Evolutionary conservation across 371 early-diverging fungal species (phyloP), one percentile per base, ranked within the genome.

Genomic region (Mortierella sp.): DNA sequence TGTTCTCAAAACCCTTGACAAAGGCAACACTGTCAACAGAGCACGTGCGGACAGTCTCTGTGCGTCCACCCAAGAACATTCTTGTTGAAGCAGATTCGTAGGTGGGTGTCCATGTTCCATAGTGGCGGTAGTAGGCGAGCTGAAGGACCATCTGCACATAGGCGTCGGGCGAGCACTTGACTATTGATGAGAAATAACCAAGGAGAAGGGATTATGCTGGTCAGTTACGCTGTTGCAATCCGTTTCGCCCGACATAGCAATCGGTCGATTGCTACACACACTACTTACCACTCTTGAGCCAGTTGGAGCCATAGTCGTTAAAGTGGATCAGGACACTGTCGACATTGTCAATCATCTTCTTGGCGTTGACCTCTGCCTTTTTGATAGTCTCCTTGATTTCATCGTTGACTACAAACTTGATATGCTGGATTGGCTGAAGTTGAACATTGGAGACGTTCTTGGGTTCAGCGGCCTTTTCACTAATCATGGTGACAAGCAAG

Each of bases 61-160:
- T 95, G 37, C 95, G 84, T 12, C 95, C 95, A 52, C 90, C 91
- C 57, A 83, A 71, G 83, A 93, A 95, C 45, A 77, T 49, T n/a
- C 95, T 82, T 10, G 90, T 89, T 12, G 93, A 90, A 1, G 93
- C 92, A 10, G 93, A 85, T 72, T 95, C 92, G 71, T 91, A 91
- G 25, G 88, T 93, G 61, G 92, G 81, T n/a, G 82, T 78, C 41
- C 85, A 81, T 27, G 73, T 70, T n/a, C 85, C 82, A 64, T 90
- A 83, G 40, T 84, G 78, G 10, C 91, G 84, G 62, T 83, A 83
- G 82, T 89, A 92, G 0, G 95, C 86, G 21, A 92, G 65, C 67
- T 95, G 95, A 37, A 95, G 76, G 1, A 86, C 92, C 80, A 95
- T 83, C 81, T 95, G 95, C 45, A 92, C 82, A 65, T 80, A 94